Conservation (phyloP, 2,329 filamentous ascomycete genomes). For the Ambrosiella beaveri region DNA sequence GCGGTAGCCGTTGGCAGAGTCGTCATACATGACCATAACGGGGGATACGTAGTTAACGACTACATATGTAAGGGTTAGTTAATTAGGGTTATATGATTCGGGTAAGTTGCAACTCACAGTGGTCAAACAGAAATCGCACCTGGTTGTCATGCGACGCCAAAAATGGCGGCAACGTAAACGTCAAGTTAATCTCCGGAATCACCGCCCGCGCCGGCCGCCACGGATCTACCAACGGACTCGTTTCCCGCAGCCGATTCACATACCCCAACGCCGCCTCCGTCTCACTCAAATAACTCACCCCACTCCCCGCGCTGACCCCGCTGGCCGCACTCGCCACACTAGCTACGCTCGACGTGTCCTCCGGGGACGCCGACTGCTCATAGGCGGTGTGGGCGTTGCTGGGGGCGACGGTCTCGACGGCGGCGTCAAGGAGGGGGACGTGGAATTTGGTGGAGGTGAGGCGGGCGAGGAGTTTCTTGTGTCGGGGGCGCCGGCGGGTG, state of each 20-base stretch:
- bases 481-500: neutral
- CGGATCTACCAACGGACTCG: conserved; percentile 1
- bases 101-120: conserved; percentile 6
- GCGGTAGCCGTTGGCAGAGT: conserved; percentile 5
- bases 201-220: neutral
- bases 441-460: neutral
- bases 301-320: neutral
- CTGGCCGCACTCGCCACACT: neutral
- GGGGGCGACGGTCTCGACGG: conserved; percentile 1
- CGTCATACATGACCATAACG: conserved; percentile 7
- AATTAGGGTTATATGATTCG: neutral
- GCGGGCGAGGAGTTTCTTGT: neutral
- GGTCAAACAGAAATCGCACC: conserved; percentile 11
- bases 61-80: neutral
- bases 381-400: neutral
- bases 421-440: neutral
- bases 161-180: neutral
- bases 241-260: neutral
- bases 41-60: conserved; percentile 3
- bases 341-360: neutral
- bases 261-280: neutral
- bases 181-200: neutral
- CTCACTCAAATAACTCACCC: neutral
- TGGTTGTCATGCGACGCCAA: conserved; percentile 5
- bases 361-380: neutral